Percentiles rank a stretch among this genome's conserved stretches.
Conservation (phyloP, 805 yeast species). For the Suhomyces sp. region DNA sequence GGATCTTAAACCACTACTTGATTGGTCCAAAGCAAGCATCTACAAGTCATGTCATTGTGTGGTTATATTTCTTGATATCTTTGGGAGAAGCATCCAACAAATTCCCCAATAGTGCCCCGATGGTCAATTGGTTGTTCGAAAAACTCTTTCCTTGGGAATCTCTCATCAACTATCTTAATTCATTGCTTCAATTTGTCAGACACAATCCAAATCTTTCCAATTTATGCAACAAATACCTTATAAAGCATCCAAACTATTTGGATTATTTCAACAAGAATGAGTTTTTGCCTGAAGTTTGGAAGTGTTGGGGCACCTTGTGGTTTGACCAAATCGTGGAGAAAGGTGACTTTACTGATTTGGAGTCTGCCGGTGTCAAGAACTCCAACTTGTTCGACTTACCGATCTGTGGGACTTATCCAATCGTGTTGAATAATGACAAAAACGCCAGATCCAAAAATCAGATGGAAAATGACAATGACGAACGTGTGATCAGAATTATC, state of each 20-base stretch:
- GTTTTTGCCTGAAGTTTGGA: constrained; percentile 73
- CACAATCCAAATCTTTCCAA: constrained; percentile 20
- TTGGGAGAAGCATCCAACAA: constrained; percentile 53
- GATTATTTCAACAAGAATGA: constrained; percentile 56
- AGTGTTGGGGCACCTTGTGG: constrained; percentile 84
- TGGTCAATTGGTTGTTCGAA: constrained; percentile 51
- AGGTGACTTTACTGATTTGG: constrained; percentile 47
- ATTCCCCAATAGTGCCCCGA: constrained; percentile 43
- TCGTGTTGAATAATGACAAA: constrained; percentile 11
- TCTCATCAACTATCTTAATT: constrained; percentile 60
- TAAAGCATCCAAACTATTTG: constrained; percentile 37
- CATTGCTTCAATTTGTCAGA: constrained; percentile 40
- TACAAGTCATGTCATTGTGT: constrained; percentile 70
- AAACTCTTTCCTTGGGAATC: constrained; percentile 69
- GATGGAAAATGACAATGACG: constrained; percentile 44
- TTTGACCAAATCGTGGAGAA: constrained; percentile 59
- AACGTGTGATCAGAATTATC: constrained; percentile 50
- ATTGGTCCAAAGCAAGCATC: constrained; percentile 70
- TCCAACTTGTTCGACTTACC: constrained; percentile 61
- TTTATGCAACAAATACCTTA: constrained; percentile 11
- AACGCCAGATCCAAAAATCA: constrained; percentile 17
- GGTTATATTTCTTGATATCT: constrained; percentile 70
- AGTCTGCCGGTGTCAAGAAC: constrained; percentile 56
- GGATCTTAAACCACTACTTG: constrained; percentile 62
- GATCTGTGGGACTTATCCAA: constrained; percentile 51